These are phyloP conservation scores for Lactarius pseudohatsudake DNA, from an alignment of 768 basidiomycete species.

Conservation along the genomic window DNA sequence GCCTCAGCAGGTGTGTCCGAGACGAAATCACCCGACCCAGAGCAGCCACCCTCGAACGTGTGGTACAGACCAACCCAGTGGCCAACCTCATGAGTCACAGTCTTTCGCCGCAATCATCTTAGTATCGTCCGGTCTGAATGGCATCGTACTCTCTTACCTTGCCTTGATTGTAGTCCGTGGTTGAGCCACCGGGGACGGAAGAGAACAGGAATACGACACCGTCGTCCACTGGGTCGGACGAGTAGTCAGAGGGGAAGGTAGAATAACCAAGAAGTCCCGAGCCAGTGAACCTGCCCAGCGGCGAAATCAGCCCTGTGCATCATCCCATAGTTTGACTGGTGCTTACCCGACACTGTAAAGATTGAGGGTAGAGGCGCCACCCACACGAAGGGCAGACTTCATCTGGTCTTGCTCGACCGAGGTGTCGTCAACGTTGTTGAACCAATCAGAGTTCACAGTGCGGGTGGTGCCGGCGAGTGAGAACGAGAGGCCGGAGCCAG, in stretches of 20 bases:
- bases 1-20: slow-evolving; percentile 50
- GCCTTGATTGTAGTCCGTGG: slow-evolving; percentile 41
- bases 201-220: slow-evolving; percentile 44
- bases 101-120: slow-evolving; percentile 32
- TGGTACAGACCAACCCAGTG: slow-evolving; percentile 62
- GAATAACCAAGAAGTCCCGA: slow-evolving; percentile 53
- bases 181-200: slow-evolving; percentile 42
- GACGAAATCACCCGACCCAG: slow-evolving; percentile 42
- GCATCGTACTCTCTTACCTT: slow-evolving; percentile 22
- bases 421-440: slow-evolving; percentile 40
- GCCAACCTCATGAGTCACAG: slow-evolving; percentile 57
- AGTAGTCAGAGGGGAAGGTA: slow-evolving; percentile 50
- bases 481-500: slow-evolving; percentile 41
- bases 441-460: slow-evolving; percentile 50
- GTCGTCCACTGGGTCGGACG: slow-evolving; percentile 45
- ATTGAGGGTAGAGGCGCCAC: slow-evolving; percentile 44
- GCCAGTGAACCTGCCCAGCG: slow-evolving; percentile 37
- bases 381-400: slow-evolving; percentile 47
- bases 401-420: slow-evolving; percentile 43
- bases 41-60: slow-evolving; percentile 56
- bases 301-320: not conserved
- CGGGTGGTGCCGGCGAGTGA: slow-evolving; percentile 44
- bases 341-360: slow-evolving; percentile 51
- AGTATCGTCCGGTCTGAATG: not conserved
- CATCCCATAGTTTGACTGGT: slow-evolving; percentile 16